Base-by-base conservation (phyloP, 176 grass and related monocot genomes). In the Hsuehochloa calcarea region DNA sequence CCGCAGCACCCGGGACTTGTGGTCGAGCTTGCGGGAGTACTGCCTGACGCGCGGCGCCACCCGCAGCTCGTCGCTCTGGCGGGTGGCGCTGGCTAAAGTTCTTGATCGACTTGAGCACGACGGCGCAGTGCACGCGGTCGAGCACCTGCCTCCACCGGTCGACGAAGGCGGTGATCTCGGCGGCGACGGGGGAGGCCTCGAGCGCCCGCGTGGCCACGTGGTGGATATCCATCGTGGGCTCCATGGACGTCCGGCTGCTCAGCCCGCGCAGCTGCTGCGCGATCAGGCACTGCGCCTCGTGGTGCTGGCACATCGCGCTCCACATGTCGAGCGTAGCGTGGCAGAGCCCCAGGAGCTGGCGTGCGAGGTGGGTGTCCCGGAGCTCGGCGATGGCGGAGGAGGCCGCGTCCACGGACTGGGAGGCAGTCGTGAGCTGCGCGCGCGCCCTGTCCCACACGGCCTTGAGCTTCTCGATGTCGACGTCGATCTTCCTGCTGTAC, bases 251-350 rank as follows among this genome's bases (percentile, higher is more conserved):
- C 34, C 72, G 71, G 83, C 79, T 84, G 75, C 89, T 92, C 3
- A 95, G 88, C 25, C 88, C 88, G 63, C 88, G 86, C 26, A 95
- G 90, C 82, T 95, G 93, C 77, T 95, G 93, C 35, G 85, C 80
- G 58, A 95, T 71, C 81, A 60, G 47, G 76, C 60, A 12, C 84
- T 92, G 88, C 63, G 85, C 79, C 66, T 79, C 93, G 91, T 95
- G 93, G 80, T 90, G 87, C 84, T 61, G 75, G 65, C 89, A 72
- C 88, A 82, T 92, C 59, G 34, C 80, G 38, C 83, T 77, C 93
- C 93, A 92, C 93, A 89, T 92, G 81, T 87, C 76, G 68, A 74
- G 43, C 80, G 62, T 55, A 43, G 68, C 87, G 85, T 87, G 87
- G 78, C 81, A 94, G 55, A 97, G 81, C 56, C 80, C 59, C 19